Percentiles rank a stretch among this genome's conserved stretches.
Conservation (phyloP, 1,284 basidiomycete genomes). For the Afroboletus lepidellus region DNA sequence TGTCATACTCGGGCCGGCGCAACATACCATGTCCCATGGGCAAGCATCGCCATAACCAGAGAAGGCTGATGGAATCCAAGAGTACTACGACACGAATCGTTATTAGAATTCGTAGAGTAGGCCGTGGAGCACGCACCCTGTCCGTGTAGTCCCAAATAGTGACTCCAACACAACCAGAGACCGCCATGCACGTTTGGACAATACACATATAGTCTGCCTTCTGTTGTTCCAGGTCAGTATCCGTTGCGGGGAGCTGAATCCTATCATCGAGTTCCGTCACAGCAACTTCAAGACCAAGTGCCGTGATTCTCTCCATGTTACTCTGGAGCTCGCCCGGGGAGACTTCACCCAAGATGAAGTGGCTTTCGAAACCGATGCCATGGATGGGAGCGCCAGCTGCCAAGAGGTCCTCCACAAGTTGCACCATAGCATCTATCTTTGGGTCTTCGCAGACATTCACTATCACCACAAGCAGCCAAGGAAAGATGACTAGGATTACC, state of each 20-base stretch:
- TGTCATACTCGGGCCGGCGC: background rate
- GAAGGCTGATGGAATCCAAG: slow-evolving; percentile 17
- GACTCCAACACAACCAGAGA: slow-evolving; percentile 17
- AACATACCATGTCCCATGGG: slow-evolving; percentile 19
- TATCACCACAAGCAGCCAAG: background rate
- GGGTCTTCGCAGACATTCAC: background rate
- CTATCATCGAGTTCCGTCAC: slow-evolving; percentile 57
- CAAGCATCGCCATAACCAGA: slow-evolving; percentile 14
- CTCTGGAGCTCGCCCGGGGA: slow-evolving; percentile 37
- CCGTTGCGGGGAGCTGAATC: slow-evolving; percentile 50
- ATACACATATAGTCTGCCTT: slow-evolving; percentile 26
- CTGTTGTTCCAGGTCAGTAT: slow-evolving; percentile 47
- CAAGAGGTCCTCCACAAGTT: slow-evolving; percentile 17
- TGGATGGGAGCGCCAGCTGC: slow-evolving; percentile 12
- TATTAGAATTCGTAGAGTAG: too few species aligned
- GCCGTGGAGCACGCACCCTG: slow-evolving; percentile 10
- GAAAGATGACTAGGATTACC: slow-evolving; percentile 1
- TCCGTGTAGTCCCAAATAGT: slow-evolving; percentile 24
- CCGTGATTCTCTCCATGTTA: slow-evolving; percentile 46
- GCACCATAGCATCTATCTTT: slow-evolving; percentile 25
- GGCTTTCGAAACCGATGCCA: slow-evolving; percentile 30
- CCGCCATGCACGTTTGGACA: slow-evolving; percentile 14
- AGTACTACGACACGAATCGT: slow-evolving; percentile 7
- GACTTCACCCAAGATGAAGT: slow-evolving; percentile 50
- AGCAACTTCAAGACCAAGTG: slow-evolving; percentile 53